phyloP scores from a whole-genome alignment of 75 land plant genomes.

The Selaginella moellendorffii region DNA sequence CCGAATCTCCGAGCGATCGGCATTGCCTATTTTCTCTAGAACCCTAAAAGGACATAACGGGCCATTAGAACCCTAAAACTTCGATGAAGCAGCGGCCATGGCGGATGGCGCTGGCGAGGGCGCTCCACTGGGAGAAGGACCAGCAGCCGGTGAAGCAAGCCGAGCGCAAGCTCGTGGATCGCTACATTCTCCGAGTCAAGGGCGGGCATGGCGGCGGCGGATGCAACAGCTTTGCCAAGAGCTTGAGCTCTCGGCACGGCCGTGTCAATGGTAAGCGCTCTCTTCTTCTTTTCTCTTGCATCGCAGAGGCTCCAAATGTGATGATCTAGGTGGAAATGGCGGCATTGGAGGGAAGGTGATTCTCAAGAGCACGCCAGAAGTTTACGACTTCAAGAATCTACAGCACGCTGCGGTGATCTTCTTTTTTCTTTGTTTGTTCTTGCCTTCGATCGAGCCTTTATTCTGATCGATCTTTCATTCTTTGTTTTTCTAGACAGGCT shows the following conservation, averaged over 20 bases:
- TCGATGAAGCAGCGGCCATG: background rate
- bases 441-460: background rate
- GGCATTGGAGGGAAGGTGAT: constrained; percentile 97
- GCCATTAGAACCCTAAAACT: background rate
- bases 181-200: constrained; percentile 52
- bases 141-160: constrained; percentile 17
- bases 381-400: constrained; percentile 81
- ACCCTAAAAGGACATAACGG: too few species aligned
- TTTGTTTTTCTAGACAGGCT: constrained; percentile 28
- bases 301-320: background rate
- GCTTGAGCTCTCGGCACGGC: constrained; percentile 55
- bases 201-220: constrained; percentile 94
- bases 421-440: background rate
- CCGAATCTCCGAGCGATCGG: too few species aligned
- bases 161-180: constrained; percentile 87
- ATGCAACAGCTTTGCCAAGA: constrained; percentile 66
- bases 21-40: too few species aligned
- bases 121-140: background rate
- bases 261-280: constrained; percentile 56
- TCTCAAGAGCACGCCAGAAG: constrained; percentile 51
- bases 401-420: constrained; percentile 63
- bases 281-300: background rate
- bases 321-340: constrained; percentile 74
- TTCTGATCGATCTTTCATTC: background rate
- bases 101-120: background rate